Percentiles rank a stretch among this genome's conserved stretches.
Conservation (phyloP, 306 rosid genomes). For the Rubus parviflorus region DNA sequence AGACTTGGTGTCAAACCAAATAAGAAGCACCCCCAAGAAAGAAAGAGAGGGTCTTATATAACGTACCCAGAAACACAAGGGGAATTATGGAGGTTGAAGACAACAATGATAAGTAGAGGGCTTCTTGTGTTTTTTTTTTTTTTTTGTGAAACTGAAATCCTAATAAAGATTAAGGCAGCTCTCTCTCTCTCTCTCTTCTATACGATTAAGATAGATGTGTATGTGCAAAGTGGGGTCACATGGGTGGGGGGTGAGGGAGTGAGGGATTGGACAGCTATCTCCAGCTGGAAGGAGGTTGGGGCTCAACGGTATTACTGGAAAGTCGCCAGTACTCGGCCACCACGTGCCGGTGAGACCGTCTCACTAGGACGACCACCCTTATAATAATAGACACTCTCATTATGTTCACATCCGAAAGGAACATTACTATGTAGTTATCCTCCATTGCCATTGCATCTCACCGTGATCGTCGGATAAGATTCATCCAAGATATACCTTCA, state of each 20-base stretch:
- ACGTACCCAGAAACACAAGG: not conserved
- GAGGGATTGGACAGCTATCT: slow-evolving; percentile 65
- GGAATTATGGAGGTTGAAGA: not conserved
- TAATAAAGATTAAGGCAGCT: not conserved
- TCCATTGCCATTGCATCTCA: no score
- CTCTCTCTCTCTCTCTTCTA: not conserved
- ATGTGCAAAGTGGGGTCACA: slow-evolving; percentile 27
- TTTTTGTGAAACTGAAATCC: not conserved
- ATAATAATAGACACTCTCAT: slow-evolving; percentile 22
- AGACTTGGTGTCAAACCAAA: not conserved
- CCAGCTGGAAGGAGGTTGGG: slow-evolving; percentile 79
- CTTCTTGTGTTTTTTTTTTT: not conserved
- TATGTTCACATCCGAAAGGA: slow-evolving; percentile 9
- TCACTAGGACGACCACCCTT: slow-evolving; percentile 27
- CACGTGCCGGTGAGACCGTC: slow-evolving; percentile 75
- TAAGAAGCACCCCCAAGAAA: slow-evolving; percentile 1
- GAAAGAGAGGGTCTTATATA: not conserved
- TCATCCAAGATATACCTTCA: no score
- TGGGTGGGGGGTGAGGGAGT: slow-evolving; percentile 9
- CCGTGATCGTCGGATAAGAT: no score
- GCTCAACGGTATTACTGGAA: slow-evolving; percentile 87
- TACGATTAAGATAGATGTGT: not conserved
- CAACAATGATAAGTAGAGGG: not conserved
- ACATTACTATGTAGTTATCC: not conserved
- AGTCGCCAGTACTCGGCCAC: slow-evolving; percentile 65